Evolutionary conservation across 2,329 filamentous ascomycete species (phyloP).

Genomic region (Fusarium protoensiforme): DNA sequence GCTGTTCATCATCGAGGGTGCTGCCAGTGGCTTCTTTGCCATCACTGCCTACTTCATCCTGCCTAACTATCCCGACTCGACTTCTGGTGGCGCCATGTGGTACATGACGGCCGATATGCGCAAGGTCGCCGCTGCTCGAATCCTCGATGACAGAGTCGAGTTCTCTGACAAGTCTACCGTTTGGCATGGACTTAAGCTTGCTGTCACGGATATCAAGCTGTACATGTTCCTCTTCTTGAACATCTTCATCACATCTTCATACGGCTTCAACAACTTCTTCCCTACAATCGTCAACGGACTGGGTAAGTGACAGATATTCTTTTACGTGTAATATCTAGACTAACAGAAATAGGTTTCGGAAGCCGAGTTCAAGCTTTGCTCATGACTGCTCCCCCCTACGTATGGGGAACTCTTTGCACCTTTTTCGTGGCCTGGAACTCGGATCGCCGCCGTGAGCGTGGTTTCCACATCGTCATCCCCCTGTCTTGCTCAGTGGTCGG

Average conservation of each 20-base stretch:
- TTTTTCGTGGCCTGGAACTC: conserved; percentile 70
- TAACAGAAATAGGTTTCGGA: conserved; percentile 52
- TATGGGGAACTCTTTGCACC: conserved; percentile 64
- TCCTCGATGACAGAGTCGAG: conserved; percentile 28
- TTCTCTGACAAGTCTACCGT: conserved; percentile 26
- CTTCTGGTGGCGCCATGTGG: conserved; percentile 8
- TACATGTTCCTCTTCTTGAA: conserved; percentile 37
- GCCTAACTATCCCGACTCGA: conserved; percentile 33
- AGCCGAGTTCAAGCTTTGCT: conserved; percentile 62
- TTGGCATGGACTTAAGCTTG: conserved; percentile 31
- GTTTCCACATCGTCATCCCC: conserved; percentile 67
- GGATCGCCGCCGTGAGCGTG: conserved; percentile 70
- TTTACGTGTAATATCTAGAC: not conserved
- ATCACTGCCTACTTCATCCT: conserved; percentile 37
- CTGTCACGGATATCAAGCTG: conserved; percentile 31
- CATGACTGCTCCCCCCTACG: conserved; percentile 68
- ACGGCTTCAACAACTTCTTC: conserved; percentile 51
- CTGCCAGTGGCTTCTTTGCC: conserved; percentile 41
- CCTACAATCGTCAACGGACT: conserved; percentile 67
- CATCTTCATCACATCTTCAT: conserved; percentile 38
- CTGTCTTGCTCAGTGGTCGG: conserved; percentile 64
- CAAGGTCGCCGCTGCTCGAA: conserved; percentile 25
- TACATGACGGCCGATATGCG: conserved; percentile 34
- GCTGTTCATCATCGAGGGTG: conserved; percentile 75
- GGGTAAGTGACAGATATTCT: conserved; percentile 39